Base-by-base conservation (phyloP, 1,284 basidiomycete genomes). In the Pterulicium gracile region DNA sequence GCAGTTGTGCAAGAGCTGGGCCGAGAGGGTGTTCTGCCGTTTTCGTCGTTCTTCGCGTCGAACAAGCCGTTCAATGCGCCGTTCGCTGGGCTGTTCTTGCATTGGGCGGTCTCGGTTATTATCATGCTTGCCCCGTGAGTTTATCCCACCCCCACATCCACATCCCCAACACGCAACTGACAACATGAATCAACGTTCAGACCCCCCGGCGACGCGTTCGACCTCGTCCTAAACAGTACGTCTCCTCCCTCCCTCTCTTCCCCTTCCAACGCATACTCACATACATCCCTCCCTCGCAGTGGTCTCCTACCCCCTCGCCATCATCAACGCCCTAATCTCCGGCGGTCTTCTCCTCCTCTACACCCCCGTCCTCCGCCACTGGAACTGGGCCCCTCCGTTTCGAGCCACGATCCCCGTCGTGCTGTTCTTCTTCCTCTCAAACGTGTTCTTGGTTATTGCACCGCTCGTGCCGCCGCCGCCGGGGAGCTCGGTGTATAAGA, bases 1-100 rank as follows among this genome's bases (percentile, higher is more conserved):
- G 0, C 45, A 81, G 80, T 83, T 5, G 70, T 82, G 3, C 82
- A 86, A 58, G 82, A 83, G 58, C 66, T 84, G 2, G 82, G 79
- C 0, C 67, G 79, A 14, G 81, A 82, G 55, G 81, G 78, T 0
- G 65, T 82, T 21, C 60, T 84, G 3, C 81, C 81, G 0, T 78
- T 63, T 51, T 72, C 79, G 0, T 65, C 67, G 1, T 69, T 79
- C 54, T 79, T 81, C 48, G 75, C 79, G 0, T 79, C 74, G 58
- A 81, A 73, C 58, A 75, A 74, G 53, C 81, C 79, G 0, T 82
- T 79, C 58, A 62, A 68, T 47, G 69, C 80, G 0, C 81, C 81
- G 0, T 58, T 82, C 1, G 64, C 72, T 0, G 81, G 77, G 0
- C 61, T 84, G 4, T 70, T 73, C 39, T 64, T 66, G 0, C 77